A percentile compares a stretch with the other conserved stretches of the same genome.
These are phyloP conservation scores for Pseudozyma tsukubaensis DNA, from an alignment of 1,284 basidiomycete genomes.

Conservation along the genomic window DNA sequence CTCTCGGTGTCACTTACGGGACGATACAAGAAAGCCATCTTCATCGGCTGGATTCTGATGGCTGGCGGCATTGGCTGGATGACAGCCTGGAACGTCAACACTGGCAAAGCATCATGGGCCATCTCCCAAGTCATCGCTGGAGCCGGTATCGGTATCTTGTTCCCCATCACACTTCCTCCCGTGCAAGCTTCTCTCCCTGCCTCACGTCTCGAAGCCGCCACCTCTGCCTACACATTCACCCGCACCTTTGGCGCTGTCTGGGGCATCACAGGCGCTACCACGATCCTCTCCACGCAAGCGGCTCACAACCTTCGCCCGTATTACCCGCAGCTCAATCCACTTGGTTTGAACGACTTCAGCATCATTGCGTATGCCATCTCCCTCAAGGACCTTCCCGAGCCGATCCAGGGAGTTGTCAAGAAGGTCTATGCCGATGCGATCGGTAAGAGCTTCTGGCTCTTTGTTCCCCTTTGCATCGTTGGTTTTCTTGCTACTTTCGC, in stretches of 20 bases:
- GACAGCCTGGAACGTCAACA: constrained; percentile 68
- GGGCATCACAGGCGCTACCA: constrained; percentile 51
- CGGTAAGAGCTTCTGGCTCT: constrained; percentile 21
- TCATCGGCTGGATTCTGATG: constrained; percentile 65
- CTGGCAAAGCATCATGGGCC: constrained; percentile 62
- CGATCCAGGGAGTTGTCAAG: constrained; percentile 14
- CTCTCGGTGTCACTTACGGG: constrained; percentile 56
- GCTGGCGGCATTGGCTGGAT: constrained; percentile 62
- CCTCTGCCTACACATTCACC: constrained; percentile 49
- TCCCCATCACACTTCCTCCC: constrained; percentile 49
- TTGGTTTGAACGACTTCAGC: constrained; percentile 39
- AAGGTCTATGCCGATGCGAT: constrained; percentile 33
- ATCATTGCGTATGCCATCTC: constrained; percentile 29
- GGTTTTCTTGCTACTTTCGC: constrained; percentile 27
- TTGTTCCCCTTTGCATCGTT: constrained; percentile 36
- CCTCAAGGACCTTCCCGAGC: constrained; percentile 21
- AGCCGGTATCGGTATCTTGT: constrained; percentile 46
- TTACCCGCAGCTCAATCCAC: constrained; percentile 23
- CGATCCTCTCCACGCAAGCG: constrained; percentile 43
- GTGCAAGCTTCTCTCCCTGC: constrained; percentile 47
- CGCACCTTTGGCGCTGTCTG: constrained; percentile 52
- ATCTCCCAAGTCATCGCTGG: constrained; percentile 65
- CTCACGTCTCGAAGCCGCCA: constrained; percentile 39
- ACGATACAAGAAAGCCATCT: constrained; percentile 63
- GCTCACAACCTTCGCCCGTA: constrained; percentile 13